Evolutionary conservation across 306 rosid genomes (phyloP).

Genomic region (Luffa aegyptiaca): DNA sequence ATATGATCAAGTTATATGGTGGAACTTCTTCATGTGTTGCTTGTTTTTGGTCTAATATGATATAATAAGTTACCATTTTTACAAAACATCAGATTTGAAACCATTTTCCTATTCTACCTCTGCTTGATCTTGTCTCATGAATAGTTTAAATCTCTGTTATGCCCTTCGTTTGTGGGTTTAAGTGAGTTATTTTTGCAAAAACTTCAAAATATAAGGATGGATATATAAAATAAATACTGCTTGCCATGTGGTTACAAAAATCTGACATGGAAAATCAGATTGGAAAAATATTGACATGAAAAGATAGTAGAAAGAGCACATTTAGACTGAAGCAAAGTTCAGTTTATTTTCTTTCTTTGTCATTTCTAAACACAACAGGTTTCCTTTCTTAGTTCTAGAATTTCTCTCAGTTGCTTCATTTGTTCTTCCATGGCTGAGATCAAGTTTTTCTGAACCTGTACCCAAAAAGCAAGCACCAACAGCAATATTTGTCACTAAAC

Average conservation of each 20-base stretch:
- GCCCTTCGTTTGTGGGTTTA: neutral
- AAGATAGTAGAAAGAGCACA: neutral
- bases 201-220: neutral
- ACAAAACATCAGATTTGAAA: neutral
- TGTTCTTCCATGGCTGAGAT: constrained; percentile 3
- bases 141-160: neutral
- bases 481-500: neutral
- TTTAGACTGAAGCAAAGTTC: neutral
- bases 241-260: neutral
- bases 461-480: neutral
- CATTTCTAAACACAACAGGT: neutral
- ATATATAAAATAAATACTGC: neutral
- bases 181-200: neutral
- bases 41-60: neutral
- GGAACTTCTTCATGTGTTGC: constrained; percentile 1
- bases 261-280: neutral
- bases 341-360: neutral
- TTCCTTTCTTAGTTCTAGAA: neutral
- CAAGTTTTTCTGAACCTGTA: constrained; percentile 28
- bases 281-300: neutral
- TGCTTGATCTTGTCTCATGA: neutral
- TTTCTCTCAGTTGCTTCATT: neutral
- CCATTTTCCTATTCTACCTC: neutral
- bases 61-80: constrained; percentile 1
- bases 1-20: neutral